These are phyloP conservation scores for Pseudogymnoascus sp. DNA, from an alignment of 2,329 filamentous ascomycete species.

Conservation along the genomic window DNA sequence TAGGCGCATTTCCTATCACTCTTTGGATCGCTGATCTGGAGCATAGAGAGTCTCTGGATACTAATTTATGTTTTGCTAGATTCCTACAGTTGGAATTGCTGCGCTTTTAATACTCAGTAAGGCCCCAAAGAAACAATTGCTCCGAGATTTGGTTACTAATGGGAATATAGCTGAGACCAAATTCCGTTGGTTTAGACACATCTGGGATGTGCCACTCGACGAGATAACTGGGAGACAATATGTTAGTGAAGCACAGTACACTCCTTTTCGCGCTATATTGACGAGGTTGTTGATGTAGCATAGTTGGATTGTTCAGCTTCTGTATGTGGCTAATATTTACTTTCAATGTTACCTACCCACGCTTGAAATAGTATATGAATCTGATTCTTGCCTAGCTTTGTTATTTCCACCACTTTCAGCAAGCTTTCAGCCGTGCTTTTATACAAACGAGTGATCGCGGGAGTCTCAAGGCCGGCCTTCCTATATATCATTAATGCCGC, in stretches of 20 bases:
- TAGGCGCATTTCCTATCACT: background rate
- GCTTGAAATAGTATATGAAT: background rate
- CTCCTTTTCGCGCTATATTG: background rate
- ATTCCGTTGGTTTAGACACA: slow-evolving; percentile 4
- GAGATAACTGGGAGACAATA: background rate
- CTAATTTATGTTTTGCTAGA: background rate
- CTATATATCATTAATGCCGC: background rate
- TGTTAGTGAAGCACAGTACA: background rate
- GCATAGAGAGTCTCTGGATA: too few relatives aligned
- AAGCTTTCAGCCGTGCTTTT: slow-evolving; percentile 1
- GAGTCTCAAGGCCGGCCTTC: background rate
- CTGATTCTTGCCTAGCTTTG: background rate
- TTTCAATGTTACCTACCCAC: background rate
- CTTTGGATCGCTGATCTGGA: background rate
- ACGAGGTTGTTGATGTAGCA: background rate
- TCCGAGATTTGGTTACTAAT: background rate
- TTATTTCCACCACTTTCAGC: background rate
- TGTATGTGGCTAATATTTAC: background rate
- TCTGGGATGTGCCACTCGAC: background rate
- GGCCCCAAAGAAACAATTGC: background rate
- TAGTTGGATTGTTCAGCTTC: background rate
- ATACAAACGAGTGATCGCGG: background rate
- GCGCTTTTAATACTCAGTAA: background rate
- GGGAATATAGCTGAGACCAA: background rate
- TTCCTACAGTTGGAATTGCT: background rate